Conservation (phyloP, 371 early-diverging fungal genomes). For the Umbelopsis sp. region DNA sequence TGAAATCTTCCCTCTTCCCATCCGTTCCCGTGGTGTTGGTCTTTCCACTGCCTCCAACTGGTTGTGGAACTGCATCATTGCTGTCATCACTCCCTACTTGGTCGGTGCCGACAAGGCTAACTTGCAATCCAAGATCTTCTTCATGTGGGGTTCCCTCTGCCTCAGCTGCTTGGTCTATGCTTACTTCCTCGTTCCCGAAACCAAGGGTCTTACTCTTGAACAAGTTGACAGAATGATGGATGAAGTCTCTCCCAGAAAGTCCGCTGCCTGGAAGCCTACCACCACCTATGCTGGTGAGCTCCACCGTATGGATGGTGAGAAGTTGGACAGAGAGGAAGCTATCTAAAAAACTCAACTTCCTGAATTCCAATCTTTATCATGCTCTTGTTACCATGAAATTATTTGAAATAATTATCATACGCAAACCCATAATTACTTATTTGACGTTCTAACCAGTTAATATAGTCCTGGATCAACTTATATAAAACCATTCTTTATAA, state of each 20-base stretch:
- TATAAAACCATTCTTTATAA: background rate
- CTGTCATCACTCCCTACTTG: conserved; percentile 47
- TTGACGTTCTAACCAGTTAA: background rate
- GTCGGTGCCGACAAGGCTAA: conserved; percentile 10
- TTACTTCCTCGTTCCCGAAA: conserved; percentile 21
- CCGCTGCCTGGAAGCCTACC: conserved; percentile 34
- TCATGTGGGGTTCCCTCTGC: conserved; percentile 33
- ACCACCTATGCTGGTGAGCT: conserved; percentile 26
- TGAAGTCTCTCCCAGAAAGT: conserved; percentile 31
- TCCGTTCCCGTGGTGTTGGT: conserved; percentile 73
- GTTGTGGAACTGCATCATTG: conserved; percentile 67
- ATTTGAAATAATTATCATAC: conserved; percentile 9
- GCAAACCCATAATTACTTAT: conserved; percentile 12
- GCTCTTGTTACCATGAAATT: background rate
- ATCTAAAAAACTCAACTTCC: background rate
- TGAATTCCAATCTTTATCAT: background rate
- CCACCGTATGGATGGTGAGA: background rate
- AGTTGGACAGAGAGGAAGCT: background rate
- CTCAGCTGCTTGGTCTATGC: conserved; percentile 42
- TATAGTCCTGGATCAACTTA: background rate
- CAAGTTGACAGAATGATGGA: conserved; percentile 29
- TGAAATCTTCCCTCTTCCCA: conserved; percentile 71
- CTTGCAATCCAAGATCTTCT: conserved; percentile 19
- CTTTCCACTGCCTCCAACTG: conserved; percentile 83
- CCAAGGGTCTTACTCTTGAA: conserved; percentile 20